Evolutionary conservation across 768 basidiomycete genomes (phyloP).

Genomic region (Scleroderma citrinum): DNA sequence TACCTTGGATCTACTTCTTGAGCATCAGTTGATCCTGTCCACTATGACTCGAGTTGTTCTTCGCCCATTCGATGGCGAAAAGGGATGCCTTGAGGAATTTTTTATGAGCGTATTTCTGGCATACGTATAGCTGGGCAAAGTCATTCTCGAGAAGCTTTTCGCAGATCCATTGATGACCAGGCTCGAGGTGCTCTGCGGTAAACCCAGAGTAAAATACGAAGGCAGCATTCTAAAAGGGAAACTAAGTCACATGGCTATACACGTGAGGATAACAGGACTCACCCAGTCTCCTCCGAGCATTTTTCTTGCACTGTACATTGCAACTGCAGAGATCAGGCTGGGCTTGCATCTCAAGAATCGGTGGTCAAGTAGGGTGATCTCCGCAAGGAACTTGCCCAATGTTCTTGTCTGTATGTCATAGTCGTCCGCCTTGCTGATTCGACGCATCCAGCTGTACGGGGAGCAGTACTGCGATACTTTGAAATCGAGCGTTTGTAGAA

Average conservation of each 20-base stretch:
- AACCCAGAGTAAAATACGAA: conserved; percentile 93
- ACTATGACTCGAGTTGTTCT: conserved; percentile 38
- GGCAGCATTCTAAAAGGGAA: conserved; percentile 61
- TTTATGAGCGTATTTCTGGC: conserved; percentile 96
- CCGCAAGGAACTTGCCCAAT: conserved; percentile 94
- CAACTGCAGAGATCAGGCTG: conserved; percentile 88
- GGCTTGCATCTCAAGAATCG: conserved; percentile 93
- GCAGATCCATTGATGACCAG: conserved; percentile 75
- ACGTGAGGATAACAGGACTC: conserved; percentile 33
- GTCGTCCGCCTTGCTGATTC: conserved; percentile 97
- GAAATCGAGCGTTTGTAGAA: conserved; percentile 93
- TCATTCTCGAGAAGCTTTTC: conserved; percentile 76
- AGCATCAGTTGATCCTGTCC: conserved; percentile 24
- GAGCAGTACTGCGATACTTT: conserved; percentile 96
- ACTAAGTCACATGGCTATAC: conserved; percentile 30
- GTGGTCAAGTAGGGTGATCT: conserved; percentile 89
- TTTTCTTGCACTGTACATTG: conserved; percentile 92
- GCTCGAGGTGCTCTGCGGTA: conserved; percentile 81
- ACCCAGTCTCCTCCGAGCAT: conserved; percentile 98
- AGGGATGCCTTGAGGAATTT: conserved; percentile 91
- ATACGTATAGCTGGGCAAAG: conserved; percentile 83
- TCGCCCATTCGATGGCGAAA: conserved; percentile 75
- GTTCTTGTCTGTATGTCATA: conserved; percentile 98
- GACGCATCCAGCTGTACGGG: conserved; percentile 98
- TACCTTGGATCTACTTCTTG: conserved; percentile 20